Evolutionary conservation across 108 stramenopile genomes (phyloP), one percentile per base, ranked within the genome.

Genomic region (Pseudonitzschia delicatissima): DNA sequence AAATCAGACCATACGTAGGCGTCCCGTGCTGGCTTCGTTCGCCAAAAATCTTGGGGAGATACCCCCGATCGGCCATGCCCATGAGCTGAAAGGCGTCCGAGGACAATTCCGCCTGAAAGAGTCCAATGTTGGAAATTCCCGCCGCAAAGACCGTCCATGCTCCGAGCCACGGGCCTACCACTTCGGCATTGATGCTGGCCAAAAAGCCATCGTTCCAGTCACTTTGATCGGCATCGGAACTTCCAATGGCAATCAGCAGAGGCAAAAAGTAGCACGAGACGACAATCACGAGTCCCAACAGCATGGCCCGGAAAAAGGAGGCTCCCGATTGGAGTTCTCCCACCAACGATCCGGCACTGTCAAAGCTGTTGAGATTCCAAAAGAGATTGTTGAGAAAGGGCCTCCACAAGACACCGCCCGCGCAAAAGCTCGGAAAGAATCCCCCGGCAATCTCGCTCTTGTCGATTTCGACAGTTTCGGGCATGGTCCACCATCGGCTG

Each of bases 351-450:
- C 87, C 92, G 3, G 87, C 96, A 25, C 53, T 59, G 62, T 98
- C 97, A 61, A 96, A 98, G 47, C 83, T 84, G 63, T 96, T 97
- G 27, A 95, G 70, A 64, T 97, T 95, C 97, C 97, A 98, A 62
- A 95, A 98, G 35, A 98, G 66, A 66, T 96, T 94, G 76, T 98
- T 98, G 52, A 98, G 71, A 40, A 84, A 93, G 3, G 92, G 87
- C 47, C 93, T 53, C 96, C 96, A 96, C 3, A 90, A 29, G 60
- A 98, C 82, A 21, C 90, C 93, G n/a, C 74, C 84, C 55, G 55
- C 20, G 21, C 61, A 61, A 2, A 76, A 29, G 34, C 62, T 63
- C 25, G 87, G 62, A 26, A 81, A 64, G 18, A 80, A 66, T 26
- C 85, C 83, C 27, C 77, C 64, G 32, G 65, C 52, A 8, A 69